Evolutionary conservation across 164 flowering plant genomes (phyloP).

Genomic region (Pachysandra terminalis): DNA sequence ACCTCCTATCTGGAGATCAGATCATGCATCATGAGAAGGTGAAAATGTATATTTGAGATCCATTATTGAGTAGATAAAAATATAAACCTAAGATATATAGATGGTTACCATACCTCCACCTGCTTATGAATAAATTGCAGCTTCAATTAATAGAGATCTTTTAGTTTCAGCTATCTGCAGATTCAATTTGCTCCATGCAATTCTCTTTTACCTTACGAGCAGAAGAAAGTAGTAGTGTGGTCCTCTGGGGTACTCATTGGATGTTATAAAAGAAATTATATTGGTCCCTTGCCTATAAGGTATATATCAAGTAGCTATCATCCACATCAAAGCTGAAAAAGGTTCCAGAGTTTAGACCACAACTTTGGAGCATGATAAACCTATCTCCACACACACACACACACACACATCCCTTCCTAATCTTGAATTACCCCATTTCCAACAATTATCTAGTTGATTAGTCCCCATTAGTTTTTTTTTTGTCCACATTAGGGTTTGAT

Average conservation of each 20-base stretch:
- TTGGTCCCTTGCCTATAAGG: slow-evolving; percentile 37
- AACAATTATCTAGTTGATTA: not conserved
- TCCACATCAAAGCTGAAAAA: not conserved
- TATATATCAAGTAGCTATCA: not conserved
- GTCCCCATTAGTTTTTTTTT: not conserved
- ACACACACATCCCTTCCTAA: not conserved
- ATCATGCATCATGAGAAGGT: not conserved
- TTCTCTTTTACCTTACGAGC: slow-evolving; percentile 22
- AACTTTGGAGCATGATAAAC: slow-evolving; percentile 16
- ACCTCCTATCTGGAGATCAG: not conserved
- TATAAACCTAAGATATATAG: not conserved
- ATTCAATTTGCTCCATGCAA: slow-evolving; percentile 21
- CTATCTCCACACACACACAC: too few relatives aligned
- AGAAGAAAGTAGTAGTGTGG: slow-evolving; percentile 29
- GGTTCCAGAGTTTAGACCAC: slow-evolving; percentile 17
- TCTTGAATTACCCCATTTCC: not conserved
- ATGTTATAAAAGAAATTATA: slow-evolving; percentile 10
- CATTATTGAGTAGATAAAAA: not conserved
- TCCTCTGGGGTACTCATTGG: slow-evolving; percentile 22
- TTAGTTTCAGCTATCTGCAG: slow-evolving; percentile 7
- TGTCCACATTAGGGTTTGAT: not conserved
- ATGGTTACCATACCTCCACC: not conserved
- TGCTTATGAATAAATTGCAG: not conserved
- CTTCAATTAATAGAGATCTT: not conserved
- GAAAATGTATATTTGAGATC: not conserved